These are phyloP conservation scores for Nicotiana tabacum DNA, from an alignment of 257 asterid species.

Conservation along the genomic window DNA sequence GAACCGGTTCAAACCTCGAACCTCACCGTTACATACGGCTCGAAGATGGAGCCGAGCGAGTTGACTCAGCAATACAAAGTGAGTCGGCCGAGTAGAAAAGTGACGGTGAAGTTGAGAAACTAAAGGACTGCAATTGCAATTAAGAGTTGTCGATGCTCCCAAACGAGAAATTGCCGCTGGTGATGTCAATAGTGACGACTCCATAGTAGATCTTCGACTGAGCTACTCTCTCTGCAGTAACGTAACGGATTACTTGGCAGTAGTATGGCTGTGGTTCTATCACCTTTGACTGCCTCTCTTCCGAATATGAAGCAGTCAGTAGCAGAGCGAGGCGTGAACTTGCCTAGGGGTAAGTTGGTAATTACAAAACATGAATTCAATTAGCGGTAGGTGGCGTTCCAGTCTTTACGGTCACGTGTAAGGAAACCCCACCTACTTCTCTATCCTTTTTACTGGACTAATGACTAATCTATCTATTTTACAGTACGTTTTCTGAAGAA, in stretches of 20 bases:
- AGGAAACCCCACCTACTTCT: background rate
- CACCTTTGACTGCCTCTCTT: background rate
- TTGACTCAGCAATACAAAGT: constrained; percentile 13
- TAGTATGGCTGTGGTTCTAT: background rate
- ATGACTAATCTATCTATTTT: background rate
- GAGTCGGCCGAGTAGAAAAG: constrained; percentile 32
- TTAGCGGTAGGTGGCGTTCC: background rate
- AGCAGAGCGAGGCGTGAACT: background rate
- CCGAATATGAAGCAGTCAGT: background rate
- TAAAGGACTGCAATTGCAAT: constrained; percentile 38
- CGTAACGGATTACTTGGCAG: background rate
- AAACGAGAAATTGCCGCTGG: constrained; percentile 38
- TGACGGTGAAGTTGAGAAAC: constrained; percentile 49
- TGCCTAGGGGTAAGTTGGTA: background rate
- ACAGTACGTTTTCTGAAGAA: background rate
- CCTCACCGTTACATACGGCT: background rate
- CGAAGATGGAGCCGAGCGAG: constrained; percentile 39
- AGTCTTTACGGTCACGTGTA: background rate
- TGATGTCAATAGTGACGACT: constrained; percentile 46
- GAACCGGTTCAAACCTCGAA: constrained; percentile 22
- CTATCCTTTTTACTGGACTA: background rate
- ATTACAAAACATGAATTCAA: background rate
- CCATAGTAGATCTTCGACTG: constrained; percentile 36
- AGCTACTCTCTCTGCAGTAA: background rate
- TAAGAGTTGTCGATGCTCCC: constrained; percentile 42